phyloP scores from a whole-genome alignment of 768 basidiomycete species.

The Fomitopsis pulvina region DNA sequence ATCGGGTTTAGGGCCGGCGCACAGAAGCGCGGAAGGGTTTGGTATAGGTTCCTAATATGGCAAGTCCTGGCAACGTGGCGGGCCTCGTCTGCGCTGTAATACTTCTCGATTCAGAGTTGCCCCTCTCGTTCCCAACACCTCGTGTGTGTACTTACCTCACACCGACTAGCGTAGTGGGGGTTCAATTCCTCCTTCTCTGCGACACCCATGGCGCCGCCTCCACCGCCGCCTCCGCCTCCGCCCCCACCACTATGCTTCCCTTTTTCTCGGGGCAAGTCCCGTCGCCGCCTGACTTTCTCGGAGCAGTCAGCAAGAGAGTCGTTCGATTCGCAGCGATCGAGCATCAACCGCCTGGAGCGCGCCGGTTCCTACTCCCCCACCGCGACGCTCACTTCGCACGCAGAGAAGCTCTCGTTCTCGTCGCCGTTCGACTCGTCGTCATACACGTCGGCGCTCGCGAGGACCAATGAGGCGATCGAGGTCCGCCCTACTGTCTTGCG shows the following conservation, averaged over 20 bases:
- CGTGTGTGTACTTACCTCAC: constrained; percentile 17
- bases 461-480: constrained; percentile 15
- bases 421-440: constrained; percentile 26
- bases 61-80: constrained; percentile 4
- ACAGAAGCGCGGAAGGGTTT: neutral
- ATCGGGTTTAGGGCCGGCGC: constrained; percentile 6
- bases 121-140: constrained; percentile 14
- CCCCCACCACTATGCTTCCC: constrained; percentile 26
- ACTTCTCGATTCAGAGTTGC: constrained; percentile 3
- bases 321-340: constrained; percentile 19
- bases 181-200: constrained; percentile 13
- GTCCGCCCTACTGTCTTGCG: constrained; percentile 16
- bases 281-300: constrained; percentile 19
- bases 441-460: constrained; percentile 16
- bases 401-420: constrained; percentile 26
- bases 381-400: constrained; percentile 27
- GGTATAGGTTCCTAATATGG: neutral
- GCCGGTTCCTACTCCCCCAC: constrained; percentile 24
- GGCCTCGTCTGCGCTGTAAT: neutral
- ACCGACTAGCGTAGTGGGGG: constrained; percentile 4
- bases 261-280: constrained; percentile 16
- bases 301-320: constrained; percentile 17
- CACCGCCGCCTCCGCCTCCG: constrained; percentile 24
- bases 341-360: constrained; percentile 19
- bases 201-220: constrained; percentile 25